Conservation (phyloP, 1,139 yeast species). For the Schwanniomyces etchellsii region DNA sequence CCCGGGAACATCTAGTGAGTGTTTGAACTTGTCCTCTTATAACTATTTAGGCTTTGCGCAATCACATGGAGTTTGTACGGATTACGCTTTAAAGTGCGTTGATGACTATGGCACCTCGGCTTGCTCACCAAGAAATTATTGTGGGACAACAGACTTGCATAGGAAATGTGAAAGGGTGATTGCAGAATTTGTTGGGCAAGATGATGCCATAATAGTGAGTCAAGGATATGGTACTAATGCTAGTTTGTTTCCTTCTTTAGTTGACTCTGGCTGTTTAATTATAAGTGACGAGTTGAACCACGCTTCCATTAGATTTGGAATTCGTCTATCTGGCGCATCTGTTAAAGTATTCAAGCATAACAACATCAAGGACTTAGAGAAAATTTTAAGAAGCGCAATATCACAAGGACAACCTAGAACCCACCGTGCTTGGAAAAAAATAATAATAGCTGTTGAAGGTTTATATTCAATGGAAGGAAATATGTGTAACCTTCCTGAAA, state of each 20-base stretch:
- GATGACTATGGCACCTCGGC: conserved; percentile 69
- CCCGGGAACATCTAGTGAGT: conserved; percentile 69
- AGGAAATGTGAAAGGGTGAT: conserved; percentile 66
- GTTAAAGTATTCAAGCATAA: conserved; percentile 92
- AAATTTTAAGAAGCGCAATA: conserved; percentile 76
- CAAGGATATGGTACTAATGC: conserved; percentile 98
- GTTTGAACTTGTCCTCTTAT: conserved; percentile 84
- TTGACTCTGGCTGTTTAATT: conserved; percentile 83
- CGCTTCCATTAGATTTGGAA: conserved; percentile 93
- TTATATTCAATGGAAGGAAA: conserved; percentile 98
- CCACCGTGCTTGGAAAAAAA: conserved; percentile 97
- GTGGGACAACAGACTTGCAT: conserved; percentile 79
- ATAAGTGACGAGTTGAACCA: conserved; percentile 94
- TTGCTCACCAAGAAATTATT: conserved; percentile 69
- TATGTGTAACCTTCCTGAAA: conserved; percentile 74
- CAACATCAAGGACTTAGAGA: conserved; percentile 79
- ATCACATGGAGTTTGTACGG: conserved; percentile 88
- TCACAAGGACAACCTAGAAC: conserved; percentile 96
- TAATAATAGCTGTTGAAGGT: conserved; percentile 91
- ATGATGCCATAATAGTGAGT: conserved; percentile 77
- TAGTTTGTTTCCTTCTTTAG: conserved; percentile 76
- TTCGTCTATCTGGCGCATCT: conserved; percentile 87
- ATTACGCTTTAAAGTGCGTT: conserved; percentile 59
- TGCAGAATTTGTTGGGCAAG: conserved; percentile 88
- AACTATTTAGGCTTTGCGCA: conserved; percentile 97